A percentile compares a stretch with the other conserved stretches of the same genome.
Conservation (phyloP, 805 yeast species). For the Pichia membranifaciens region DNA sequence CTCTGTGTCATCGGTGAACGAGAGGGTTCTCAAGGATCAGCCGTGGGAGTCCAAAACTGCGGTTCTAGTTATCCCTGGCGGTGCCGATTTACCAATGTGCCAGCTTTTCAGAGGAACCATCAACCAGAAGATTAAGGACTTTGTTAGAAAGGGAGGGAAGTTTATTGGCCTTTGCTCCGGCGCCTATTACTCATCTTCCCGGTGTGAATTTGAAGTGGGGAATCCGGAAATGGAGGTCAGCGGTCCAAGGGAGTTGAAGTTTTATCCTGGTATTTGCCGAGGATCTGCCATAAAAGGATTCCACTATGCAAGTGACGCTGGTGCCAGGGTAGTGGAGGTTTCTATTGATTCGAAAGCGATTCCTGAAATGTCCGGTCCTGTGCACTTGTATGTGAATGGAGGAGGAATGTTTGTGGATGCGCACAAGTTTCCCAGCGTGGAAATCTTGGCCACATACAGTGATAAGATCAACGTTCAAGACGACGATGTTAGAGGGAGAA, state of each 20-base stretch:
- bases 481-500: conserved; percentile 18
- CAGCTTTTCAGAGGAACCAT: conserved; percentile 65
- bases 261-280: conserved; percentile 76
- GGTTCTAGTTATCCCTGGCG: conserved; percentile 86
- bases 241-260: conserved; percentile 75
- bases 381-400: conserved; percentile 68
- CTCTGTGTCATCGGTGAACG: conserved; percentile 71
- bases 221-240: conserved; percentile 65
- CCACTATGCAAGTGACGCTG: conserved; percentile 66
- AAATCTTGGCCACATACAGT: conserved; percentile 64
- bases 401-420: conserved; percentile 86
- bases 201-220: conserved; percentile 83
- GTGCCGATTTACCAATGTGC: conserved; percentile 90
- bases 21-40: conserved; percentile 58
- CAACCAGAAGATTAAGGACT: conserved; percentile 53
- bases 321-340: conserved; percentile 58
- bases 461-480: conserved; percentile 49
- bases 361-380: conserved; percentile 25
- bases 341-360: conserved; percentile 32
- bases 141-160: conserved; percentile 72
- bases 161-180: conserved; percentile 94
- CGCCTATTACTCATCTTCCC: conserved; percentile 71
- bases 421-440: conserved; percentile 49
- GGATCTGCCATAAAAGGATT: conserved; percentile 85
- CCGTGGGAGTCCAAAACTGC: conserved; percentile 87